These are phyloP conservation scores for Talaromyces sp. DNA, from an alignment of 2,329 filamentous ascomycete species.

Conservation along the genomic window DNA sequence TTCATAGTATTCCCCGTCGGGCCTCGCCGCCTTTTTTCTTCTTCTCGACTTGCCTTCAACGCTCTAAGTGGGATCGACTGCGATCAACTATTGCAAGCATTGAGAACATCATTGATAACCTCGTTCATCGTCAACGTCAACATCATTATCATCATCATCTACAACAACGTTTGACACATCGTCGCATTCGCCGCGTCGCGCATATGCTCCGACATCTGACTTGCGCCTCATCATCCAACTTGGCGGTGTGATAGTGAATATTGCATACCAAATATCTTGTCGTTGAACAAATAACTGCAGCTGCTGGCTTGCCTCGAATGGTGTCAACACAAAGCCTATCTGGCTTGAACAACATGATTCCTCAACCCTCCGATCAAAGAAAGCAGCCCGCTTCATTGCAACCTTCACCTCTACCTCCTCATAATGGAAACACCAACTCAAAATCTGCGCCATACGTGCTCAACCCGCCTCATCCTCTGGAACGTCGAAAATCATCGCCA, in stretches of 20 bases:
- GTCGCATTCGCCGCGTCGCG: not conserved
- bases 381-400: conserved; percentile 42
- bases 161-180: not conserved
- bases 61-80: not conserved
- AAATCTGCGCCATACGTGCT: conserved; percentile 61
- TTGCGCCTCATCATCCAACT: not conserved
- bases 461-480: conserved; percentile 53
- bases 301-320: conserved; percentile 28
- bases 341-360: conserved; percentile 48
- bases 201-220: conserved; percentile 1
- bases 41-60: conserved; percentile 1
- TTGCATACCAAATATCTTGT: not conserved
- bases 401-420: conserved; percentile 51
- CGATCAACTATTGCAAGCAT: not conserved
- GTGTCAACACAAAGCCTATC: conserved; percentile 42
- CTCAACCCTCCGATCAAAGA: conserved; percentile 20
- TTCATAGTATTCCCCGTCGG: conserved; percentile 13
- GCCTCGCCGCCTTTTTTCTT: conserved; percentile 18
- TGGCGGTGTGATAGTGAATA: not conserved
- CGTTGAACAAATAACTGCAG: not conserved
- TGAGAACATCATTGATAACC: not conserved
- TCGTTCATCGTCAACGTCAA: not conserved
- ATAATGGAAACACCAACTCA: conserved; percentile 41
- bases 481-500: conserved; percentile 59
- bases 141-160: not conserved